Conservation (phyloP, 768 basidiomycete genomes). For the Tylopilus vinaceipallidus region DNA sequence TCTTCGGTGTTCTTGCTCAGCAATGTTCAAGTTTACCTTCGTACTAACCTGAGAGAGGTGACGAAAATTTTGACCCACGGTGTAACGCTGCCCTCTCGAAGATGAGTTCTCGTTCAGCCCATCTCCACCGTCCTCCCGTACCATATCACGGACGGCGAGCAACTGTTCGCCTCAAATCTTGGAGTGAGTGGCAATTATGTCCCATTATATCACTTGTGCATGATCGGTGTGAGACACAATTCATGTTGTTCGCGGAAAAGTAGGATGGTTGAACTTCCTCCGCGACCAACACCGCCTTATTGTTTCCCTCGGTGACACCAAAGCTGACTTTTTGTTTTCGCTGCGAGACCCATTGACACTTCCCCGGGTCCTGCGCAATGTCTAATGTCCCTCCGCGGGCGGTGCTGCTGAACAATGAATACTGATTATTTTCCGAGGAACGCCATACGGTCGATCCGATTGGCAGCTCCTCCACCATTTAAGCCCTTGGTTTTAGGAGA, state of each 20-base stretch:
- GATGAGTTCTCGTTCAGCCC: too few relatives aligned
- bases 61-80: too few relatives aligned
- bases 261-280: constrained; percentile 3
- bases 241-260: constrained; percentile 17
- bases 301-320: constrained; percentile 16
- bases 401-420: constrained; percentile 24
- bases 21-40: too few relatives aligned
- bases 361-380: constrained; percentile 7
- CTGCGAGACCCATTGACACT: constrained; percentile 6
- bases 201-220: too few relatives aligned
- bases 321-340: constrained; percentile 25
- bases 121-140: too few relatives aligned
- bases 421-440: constrained; percentile 8
- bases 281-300: constrained; percentile 15
- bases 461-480: constrained; percentile 4
- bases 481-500: too few relatives aligned
- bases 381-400: constrained; percentile 1
- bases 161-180: too few relatives aligned
- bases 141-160: too few relatives aligned
- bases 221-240: constrained; percentile 34
- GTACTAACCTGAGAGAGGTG: too few relatives aligned
- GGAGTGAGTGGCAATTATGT: too few relatives aligned
- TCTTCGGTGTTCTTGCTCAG: too few relatives aligned
- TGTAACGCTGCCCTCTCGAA: too few relatives aligned
- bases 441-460: constrained; percentile 9